phyloP scores from a whole-genome alignment of 2,329 filamentous ascomycete genomes.

The Colletotrichum tabaci region DNA sequence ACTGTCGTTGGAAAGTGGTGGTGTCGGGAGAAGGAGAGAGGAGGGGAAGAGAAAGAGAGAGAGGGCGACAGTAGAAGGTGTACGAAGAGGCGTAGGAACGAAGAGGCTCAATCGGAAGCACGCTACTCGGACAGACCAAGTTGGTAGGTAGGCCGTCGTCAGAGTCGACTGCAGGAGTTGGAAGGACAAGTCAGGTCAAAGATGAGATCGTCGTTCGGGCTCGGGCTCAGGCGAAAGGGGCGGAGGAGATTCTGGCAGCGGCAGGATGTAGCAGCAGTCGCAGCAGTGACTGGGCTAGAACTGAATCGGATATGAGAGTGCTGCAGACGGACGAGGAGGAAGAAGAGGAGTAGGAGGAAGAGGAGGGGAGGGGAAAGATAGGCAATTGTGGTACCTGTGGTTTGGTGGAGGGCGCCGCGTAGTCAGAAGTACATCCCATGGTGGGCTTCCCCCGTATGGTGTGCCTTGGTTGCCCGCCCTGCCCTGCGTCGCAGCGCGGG shows the following conservation, averaged over 20 bases:
- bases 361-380: not conserved
- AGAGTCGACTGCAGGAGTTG: conserved; percentile 31
- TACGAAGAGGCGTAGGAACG: conserved; percentile 11
- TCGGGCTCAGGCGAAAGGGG: conserved; percentile 39
- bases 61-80: conserved; percentile 7
- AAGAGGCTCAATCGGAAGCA: conserved; percentile 25
- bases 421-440: not conserved
- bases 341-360: not conserved
- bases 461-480: not conserved
- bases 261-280: not conserved
- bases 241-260: conserved; percentile 25
- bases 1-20: conserved; percentile 1
- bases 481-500: not conserved
- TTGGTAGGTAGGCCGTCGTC: not conserved
- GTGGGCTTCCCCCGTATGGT: not conserved
- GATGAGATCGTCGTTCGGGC: conserved; percentile 38
- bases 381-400: conserved; percentile 2
- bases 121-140: conserved; percentile 25
- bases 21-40: not conserved
- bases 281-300: conserved; percentile 3
- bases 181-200: conserved; percentile 37
- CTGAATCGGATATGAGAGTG: not conserved
- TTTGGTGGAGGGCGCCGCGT: not conserved
- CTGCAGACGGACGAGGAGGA: not conserved
- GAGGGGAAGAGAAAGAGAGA: not conserved